Evolutionary conservation across 2,329 filamentous ascomycete genomes (phyloP).

Genomic region (Ceratocystis papillata): DNA sequence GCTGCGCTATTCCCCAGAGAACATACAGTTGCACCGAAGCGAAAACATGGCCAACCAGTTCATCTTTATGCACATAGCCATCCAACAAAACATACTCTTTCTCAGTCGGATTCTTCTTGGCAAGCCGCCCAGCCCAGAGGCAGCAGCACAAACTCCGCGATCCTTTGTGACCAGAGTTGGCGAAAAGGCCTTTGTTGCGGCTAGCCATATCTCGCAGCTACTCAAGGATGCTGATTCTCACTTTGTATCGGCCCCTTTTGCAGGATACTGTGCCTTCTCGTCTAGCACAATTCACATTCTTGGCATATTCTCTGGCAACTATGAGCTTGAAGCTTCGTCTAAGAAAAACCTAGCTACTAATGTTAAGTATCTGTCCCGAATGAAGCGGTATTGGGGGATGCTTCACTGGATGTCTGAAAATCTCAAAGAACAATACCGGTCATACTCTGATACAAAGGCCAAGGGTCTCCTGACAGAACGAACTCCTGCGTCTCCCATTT

Average conservation of each 20-base stretch:
- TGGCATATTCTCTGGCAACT: constrained; percentile 78
- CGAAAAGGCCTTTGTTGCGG: constrained; percentile 67
- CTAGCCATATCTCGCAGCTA: constrained; percentile 74
- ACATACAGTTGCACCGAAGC: constrained; percentile 71
- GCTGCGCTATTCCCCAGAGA: constrained; percentile 68
- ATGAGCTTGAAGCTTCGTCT: constrained; percentile 60
- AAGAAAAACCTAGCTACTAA: constrained; percentile 80
- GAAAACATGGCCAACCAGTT: constrained; percentile 86
- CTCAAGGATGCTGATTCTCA: constrained; percentile 67
- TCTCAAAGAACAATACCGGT: constrained; percentile 75
- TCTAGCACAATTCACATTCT: constrained; percentile 92
- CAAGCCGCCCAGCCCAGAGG: constrained; percentile 30
- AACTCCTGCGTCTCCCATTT: constrained; percentile 41
- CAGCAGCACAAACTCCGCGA: constrained; percentile 52
- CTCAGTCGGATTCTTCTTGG: constrained; percentile 55
- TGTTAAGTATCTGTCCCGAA: constrained; percentile 79
- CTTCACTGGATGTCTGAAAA: constrained; percentile 95
- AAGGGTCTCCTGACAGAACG: constrained; percentile 31
- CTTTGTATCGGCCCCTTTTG: constrained; percentile 78
- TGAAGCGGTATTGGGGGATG: constrained; percentile 98
- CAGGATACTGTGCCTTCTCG: constrained; percentile 87
- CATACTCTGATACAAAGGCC: constrained; percentile 69
- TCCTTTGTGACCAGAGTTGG: constrained; percentile 67
- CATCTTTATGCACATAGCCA: constrained; percentile 78
- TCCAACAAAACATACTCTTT: constrained; percentile 83